A percentile compares a stretch with the other conserved stretches of the same genome.
Conservation (phyloP, 1,139 yeast genomes). For the Petasospora fabianii region DNA sequence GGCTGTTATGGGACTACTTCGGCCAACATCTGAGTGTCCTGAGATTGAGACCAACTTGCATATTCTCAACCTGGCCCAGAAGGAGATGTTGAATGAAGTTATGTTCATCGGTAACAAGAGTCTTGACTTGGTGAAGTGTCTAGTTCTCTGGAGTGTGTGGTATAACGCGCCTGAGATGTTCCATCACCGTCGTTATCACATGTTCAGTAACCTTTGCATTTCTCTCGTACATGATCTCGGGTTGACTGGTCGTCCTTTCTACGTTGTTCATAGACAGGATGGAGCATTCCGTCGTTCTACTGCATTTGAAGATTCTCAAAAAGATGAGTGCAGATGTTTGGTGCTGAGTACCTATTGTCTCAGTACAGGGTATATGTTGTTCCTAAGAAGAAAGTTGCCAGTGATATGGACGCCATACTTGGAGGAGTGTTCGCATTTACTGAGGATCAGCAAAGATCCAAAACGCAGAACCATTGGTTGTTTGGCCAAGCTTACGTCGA, state of each 20-base stretch:
- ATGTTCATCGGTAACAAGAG: conserved; percentile 71
- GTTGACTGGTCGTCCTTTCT: conserved; percentile 49
- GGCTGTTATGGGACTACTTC: conserved; percentile 52
- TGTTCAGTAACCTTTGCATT: conserved; percentile 64
- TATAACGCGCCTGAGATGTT: conserved; percentile 81
- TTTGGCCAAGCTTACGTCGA: conserved; percentile 55
- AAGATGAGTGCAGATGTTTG: conserved; percentile 40
- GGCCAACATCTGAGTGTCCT: conserved; percentile 27
- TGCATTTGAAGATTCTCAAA: conserved; percentile 29
- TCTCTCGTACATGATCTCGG: conserved; percentile 75
- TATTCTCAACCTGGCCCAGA: conserved; percentile 58
- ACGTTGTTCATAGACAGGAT: conserved; percentile 37
- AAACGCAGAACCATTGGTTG: conserved; percentile 45
- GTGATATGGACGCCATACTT: conserved; percentile 48
- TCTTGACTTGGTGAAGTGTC: conserved; percentile 60
- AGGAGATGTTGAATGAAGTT: conserved; percentile 56
- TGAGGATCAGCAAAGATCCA: conserved; percentile 38
- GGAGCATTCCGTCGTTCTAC: conserved; percentile 33
- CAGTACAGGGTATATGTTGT: conserved; percentile 51
- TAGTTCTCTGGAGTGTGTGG: conserved; percentile 67
- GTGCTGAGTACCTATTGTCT: conserved; percentile 47
- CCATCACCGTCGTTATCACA: conserved; percentile 72
- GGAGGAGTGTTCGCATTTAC: conserved; percentile 53
- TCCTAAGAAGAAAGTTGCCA: conserved; percentile 48
- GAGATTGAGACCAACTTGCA: conserved; percentile 37